Percentiles rank a stretch among this genome's conserved stretches.
Conservation (phyloP, 768 basidiomycete species). For the Boletus barrowsii region DNA sequence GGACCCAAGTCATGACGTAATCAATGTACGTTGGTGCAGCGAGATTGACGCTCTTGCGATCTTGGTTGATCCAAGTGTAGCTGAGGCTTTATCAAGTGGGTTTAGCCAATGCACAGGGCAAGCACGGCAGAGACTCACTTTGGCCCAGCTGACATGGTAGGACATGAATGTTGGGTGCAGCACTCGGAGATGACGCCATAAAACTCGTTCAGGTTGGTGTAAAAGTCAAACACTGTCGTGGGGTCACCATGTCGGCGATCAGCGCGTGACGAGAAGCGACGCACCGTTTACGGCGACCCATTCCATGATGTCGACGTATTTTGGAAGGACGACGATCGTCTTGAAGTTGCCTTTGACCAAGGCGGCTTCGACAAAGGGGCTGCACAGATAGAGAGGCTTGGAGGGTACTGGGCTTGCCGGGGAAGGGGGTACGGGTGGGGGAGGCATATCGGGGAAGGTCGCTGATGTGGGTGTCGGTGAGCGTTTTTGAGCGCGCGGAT, state of each 20-base stretch:
- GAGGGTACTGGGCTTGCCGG: conserved; percentile 25
- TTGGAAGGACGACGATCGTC: conserved; percentile 94
- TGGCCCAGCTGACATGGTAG: conserved; percentile 87
- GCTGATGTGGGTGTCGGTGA: conserved; percentile 74
- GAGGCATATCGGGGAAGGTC: conserved; percentile 46
- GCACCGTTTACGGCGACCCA: conserved; percentile 95
- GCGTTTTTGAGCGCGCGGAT: conserved; percentile 66
- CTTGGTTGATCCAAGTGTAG: conserved; percentile 93
- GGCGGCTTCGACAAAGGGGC: conserved; percentile 92
- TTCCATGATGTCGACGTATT: conserved; percentile 93
- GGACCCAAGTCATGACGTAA: conserved; percentile 96
- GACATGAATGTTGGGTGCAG: conserved; percentile 87
- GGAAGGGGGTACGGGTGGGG: conserved; percentile 41
- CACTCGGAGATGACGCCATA: conserved; percentile 92
- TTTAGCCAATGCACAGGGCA: not conserved
- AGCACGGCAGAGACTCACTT: conserved; percentile 48
- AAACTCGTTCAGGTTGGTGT: conserved; percentile 95
- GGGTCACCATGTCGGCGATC: not conserved
- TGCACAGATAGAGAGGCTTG: conserved; percentile 86
- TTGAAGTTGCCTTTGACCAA: conserved; percentile 98
- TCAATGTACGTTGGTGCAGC: conserved; percentile 97
- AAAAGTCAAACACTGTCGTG: conserved; percentile 87
- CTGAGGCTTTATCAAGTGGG: conserved; percentile 56
- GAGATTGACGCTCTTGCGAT: conserved; percentile 80
- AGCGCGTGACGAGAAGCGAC: conserved; percentile 26